Evolutionary conservation across 2,329 filamentous ascomycete genomes (phyloP).

Genomic region (Paraconiothyrium sp.): DNA sequence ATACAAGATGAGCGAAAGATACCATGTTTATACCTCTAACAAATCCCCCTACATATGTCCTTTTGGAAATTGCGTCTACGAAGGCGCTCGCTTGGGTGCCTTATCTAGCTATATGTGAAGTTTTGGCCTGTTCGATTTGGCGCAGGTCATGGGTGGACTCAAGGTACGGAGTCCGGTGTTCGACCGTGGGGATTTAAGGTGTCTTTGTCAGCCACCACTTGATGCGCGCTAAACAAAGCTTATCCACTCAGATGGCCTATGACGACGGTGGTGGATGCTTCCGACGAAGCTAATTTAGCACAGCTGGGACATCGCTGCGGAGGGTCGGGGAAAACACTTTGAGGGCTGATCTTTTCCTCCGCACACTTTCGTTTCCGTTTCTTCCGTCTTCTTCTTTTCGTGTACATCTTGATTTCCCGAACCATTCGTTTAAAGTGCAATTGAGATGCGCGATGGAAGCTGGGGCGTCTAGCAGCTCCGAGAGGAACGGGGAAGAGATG

Average conservation of each 20-base stretch:
- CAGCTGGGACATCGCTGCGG: constrained; percentile 1
- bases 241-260: background rate
- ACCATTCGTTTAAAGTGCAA: background rate
- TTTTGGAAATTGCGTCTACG: background rate
- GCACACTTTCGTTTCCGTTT: background rate
- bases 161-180: no score
- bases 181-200: background rate
- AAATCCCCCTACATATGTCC: no score
- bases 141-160: background rate
- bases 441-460: constrained; percentile 6
- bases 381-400: background rate
- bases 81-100: constrained; percentile 3
- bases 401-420: background rate
- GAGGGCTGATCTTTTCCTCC: background rate
- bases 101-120: background rate
- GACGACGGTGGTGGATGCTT: constrained; percentile 1
- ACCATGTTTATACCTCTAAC: background rate
- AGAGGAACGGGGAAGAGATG: background rate
- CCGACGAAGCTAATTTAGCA: background rate
- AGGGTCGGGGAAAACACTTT: background rate
- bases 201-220: constrained; percentile 3
- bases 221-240: constrained; percentile 1
- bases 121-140: background rate
- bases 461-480: constrained; percentile 2
- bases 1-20: background rate